These are phyloP conservation scores for Rubus parviflorus DNA, from an alignment of 306 rosid genomes.

Conservation along the genomic window DNA sequence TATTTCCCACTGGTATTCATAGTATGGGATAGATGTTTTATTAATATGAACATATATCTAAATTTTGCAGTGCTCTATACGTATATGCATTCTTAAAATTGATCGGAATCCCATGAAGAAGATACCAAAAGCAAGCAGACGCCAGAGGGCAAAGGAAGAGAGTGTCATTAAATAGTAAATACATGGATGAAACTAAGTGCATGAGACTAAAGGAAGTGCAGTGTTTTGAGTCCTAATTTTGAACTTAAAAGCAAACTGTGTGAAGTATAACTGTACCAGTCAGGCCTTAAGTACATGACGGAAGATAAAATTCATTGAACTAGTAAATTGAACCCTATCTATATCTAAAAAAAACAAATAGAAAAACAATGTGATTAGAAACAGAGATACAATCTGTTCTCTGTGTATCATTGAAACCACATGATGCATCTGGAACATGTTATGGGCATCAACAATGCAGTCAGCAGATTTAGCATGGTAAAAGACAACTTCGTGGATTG, in stretches of 20 bases:
- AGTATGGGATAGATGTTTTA: background rate
- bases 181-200: background rate
- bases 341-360: background rate
- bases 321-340: background rate
- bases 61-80: background rate
- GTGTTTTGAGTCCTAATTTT: background rate
- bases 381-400: background rate
- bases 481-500: conserved; percentile 43
- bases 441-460: conserved; percentile 33
- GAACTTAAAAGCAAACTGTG: background rate
- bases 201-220: background rate
- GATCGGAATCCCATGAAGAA: background rate
- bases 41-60: background rate
- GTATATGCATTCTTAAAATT: background rate
- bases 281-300: background rate
- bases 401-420: background rate
- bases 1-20: background rate
- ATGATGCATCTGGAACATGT: conserved; percentile 29
- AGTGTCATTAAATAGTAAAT: background rate
- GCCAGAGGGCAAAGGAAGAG: background rate
- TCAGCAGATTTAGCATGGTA: conserved; percentile 35
- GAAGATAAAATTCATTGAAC: background rate
- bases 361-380: background rate
- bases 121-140: background rate
- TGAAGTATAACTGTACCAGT: background rate